Evolutionary conservation across 495 filamentous ascomycete species (phyloP).

Genomic region (Sordaria brevicollis): DNA sequence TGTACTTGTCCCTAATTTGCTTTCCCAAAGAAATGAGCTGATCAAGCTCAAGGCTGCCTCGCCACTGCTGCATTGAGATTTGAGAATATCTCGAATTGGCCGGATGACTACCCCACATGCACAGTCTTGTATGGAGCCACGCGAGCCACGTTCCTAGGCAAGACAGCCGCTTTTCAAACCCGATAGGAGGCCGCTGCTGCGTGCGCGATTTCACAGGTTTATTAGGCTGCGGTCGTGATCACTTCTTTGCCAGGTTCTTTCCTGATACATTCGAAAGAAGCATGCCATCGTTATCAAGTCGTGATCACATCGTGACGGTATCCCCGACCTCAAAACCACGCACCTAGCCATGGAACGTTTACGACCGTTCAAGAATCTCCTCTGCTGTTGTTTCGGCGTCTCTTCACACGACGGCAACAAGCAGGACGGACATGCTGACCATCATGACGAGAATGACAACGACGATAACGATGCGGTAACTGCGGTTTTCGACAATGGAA

Average conservation of each 20-base stretch:
- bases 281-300: no score
- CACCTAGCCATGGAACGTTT: not conserved
- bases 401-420: not conserved
- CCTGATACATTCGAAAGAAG: no score
- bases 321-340: not conserved
- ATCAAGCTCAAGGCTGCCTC: no score
- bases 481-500: not conserved
- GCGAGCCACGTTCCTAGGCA: not conserved
- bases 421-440: no score
- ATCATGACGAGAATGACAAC: not conserved
- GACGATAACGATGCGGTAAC: no score
- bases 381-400: not conserved
- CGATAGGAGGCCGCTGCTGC: not conserved
- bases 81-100: no score
- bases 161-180: not conserved
- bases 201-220: not conserved
- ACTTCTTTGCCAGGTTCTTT: no score
- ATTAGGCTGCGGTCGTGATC: not conserved
- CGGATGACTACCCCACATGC: no score
- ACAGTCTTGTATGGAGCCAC: not conserved
- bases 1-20: no score
- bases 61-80: no score
- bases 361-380: not conserved
- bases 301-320: no score
- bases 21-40: no score